Evolutionary conservation across 2,329 filamentous ascomycete species (phyloP).

Genomic region (Alternaria atra): DNA sequence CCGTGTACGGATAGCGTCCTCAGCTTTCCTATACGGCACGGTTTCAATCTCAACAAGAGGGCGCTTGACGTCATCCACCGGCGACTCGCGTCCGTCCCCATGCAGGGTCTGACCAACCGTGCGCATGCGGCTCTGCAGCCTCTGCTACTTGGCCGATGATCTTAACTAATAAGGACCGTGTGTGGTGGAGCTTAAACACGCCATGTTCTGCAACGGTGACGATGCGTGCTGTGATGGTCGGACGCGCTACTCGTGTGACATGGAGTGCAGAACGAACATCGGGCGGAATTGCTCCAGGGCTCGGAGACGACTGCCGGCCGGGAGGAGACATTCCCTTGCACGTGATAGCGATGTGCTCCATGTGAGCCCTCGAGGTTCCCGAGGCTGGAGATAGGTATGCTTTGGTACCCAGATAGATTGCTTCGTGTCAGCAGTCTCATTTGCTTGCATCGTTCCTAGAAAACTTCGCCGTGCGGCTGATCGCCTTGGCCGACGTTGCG

Average conservation of each 20-base stretch:
- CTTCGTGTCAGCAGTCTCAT: not conserved
- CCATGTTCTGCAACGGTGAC: constrained; percentile 24
- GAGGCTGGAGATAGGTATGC: not conserved
- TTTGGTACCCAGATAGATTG: not conserved
- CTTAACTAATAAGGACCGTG: constrained; percentile 28
- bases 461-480: not conserved
- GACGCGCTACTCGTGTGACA: constrained; percentile 22
- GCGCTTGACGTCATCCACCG: constrained; percentile 32
- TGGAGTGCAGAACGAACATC: constrained; percentile 7
- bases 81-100: constrained; percentile 17
- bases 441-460: not conserved
- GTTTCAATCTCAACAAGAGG: constrained; percentile 32
- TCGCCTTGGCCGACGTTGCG: constrained; percentile 1
- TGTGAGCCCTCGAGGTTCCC: not conserved
- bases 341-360: not conserved
- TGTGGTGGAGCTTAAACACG: constrained; percentile 26
- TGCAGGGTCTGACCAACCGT: constrained; percentile 37
- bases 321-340: constrained; percentile 11
- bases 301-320: constrained; percentile 13
- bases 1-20: constrained; percentile 20
- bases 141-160: constrained; percentile 40
- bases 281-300: constrained; percentile 3
- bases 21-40: constrained; percentile 28
- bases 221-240: constrained; percentile 17
- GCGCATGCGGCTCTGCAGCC: constrained; percentile 41